Evolutionary conservation across 2,329 filamentous ascomycete genomes (phyloP), one percentile per base, ranked within the genome.

Genomic region (Beauveria varroae): DNA sequence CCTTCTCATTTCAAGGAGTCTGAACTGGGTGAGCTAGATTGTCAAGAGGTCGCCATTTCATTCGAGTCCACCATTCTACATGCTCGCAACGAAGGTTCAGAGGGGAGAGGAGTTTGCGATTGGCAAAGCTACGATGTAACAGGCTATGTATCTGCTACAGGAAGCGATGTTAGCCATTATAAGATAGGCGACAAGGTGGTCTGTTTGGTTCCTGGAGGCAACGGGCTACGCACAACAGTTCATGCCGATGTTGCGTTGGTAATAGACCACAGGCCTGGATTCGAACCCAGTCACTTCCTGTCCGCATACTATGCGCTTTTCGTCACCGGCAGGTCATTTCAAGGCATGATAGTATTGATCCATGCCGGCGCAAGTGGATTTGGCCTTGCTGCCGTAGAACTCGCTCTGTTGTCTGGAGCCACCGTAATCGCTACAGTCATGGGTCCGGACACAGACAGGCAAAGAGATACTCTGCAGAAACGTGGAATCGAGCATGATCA

Each of bases 301-400:
- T 74, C 77, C 5, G 80, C 79, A 1, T 73, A 75, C 60, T 76
- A 81, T 61, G 74, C 73, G 2, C 67, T 84, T 7, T 28, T 67
- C 3, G 65, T 70, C 26, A 41, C 71, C n/a, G 74, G 72, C 30
- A 68, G 72, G 43, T 57, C 68, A 20, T 54, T 58, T 7, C 49
- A 44, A n/a, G 66, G 66, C 3, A 67, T 71, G 9, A 72, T 64
- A 3, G 70, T 81, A 5, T 70, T 83, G 4, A 70, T 83, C 20
- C 76, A 80, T 57, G 72, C 73, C 10, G 80, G 74, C 3, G 74
- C 76, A 4, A 76, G 78, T 53, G 71, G 72, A 0, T 70, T 76
- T 22, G 79, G 80, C 1, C 71, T 78, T 43, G 76, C 75, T 10
- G 79, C 77, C 2, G 65, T 82, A 3, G 70, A 73, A 12, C 63